Evolutionary conservation across 768 basidiomycete species (phyloP).

Genomic region (Ephemerocybe angulata): DNA sequence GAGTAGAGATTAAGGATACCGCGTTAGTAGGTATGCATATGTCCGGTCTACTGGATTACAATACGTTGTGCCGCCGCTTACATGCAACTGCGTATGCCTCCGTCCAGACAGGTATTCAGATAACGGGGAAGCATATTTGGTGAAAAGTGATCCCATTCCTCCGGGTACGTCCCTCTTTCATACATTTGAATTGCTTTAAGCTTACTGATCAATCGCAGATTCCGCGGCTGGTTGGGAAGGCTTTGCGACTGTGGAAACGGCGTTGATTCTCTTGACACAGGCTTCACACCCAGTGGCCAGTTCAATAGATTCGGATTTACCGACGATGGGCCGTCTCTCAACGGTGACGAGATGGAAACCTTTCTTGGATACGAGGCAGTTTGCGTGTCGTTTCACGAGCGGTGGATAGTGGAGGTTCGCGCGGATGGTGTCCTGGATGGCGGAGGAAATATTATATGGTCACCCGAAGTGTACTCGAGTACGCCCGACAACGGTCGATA

Average conservation of each 20-base stretch:
- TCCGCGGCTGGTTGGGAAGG: constrained; percentile 13
- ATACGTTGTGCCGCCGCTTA: too few relatives aligned
- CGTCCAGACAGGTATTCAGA: constrained; percentile 32
- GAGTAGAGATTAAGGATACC: too few relatives aligned
- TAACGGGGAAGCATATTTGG: constrained; percentile 31
- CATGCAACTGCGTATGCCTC: too few relatives aligned
- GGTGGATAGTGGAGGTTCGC: constrained; percentile 38
- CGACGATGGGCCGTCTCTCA: neutral
- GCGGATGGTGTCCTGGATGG: constrained; percentile 30
- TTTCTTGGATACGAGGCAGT: constrained; percentile 38
- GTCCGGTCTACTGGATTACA: too few relatives aligned
- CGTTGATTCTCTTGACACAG: constrained; percentile 34
- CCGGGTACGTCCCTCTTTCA: neutral
- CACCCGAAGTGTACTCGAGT: too few relatives aligned
- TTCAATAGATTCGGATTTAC: constrained; percentile 18
- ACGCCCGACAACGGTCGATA: constrained; percentile 31
- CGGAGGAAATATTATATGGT: too few relatives aligned
- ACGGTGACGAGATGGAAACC: constrained; percentile 11
- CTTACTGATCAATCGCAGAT: neutral
- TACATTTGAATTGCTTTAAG: too few relatives aligned
- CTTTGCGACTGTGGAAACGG: constrained; percentile 31
- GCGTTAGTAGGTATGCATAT: neutral
- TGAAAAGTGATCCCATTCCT: constrained; percentile 24
- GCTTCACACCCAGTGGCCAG: constrained; percentile 28
- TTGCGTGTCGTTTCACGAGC: constrained; percentile 39